Evolutionary conservation across 768 basidiomycete genomes (phyloP), one percentile per base, ranked within the genome.

Genomic region (Infundibulicybe gibba): DNA sequence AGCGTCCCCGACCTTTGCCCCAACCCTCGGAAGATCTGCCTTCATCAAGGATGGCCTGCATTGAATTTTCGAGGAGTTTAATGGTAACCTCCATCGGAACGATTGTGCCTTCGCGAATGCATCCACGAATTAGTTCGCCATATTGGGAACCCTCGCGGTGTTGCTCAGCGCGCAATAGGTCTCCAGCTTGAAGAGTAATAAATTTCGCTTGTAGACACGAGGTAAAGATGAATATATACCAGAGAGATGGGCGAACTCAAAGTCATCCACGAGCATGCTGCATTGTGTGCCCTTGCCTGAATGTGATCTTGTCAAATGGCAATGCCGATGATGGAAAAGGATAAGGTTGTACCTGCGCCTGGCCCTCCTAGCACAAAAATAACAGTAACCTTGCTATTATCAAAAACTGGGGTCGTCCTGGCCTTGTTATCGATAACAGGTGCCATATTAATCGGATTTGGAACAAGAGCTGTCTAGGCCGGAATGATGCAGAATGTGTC

Each of bases 61-160:
- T n/a, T n/a, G n/a, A n/a, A 60, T 88, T 93, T 73, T 95, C 83
- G 54, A 99, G 76, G 20, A 99, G 83, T 68, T 92, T 94, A 65
- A 98, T 81, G 30, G 97, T 99, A 49, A 99, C 89, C 63, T 97
- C 87, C 85, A 90, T 91, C 11, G 97, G 95, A 9, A 98, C 97
- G 60, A 99, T 95, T 50, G 71, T 81, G 40, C 97, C 97, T 67
- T 94, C 94, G n/a, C n/a, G n/a, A n/a, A n/a, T n/a, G n/a, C n/a
- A n/a, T n/a, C n/a, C n/a, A n/a, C n/a, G n/a, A n/a, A n/a, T n/a
- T n/a, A n/a, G n/a, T n/a, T n/a, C n/a, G n/a, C n/a, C n/a, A n/a
- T n/a, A n/a, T n/a, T n/a, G n/a, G n/a, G n/a, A n/a, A n/a, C n/a
- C n/a, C n/a, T n/a, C n/a, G n/a, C n/a, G n/a, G n/a, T n/a, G n/a